A percentile compares a stretch with the other conserved stretches of the same genome.
Evolutionary conservation across 2,329 filamentous ascomycete genomes (phyloP).

Genomic region (Calonectria montana): DNA sequence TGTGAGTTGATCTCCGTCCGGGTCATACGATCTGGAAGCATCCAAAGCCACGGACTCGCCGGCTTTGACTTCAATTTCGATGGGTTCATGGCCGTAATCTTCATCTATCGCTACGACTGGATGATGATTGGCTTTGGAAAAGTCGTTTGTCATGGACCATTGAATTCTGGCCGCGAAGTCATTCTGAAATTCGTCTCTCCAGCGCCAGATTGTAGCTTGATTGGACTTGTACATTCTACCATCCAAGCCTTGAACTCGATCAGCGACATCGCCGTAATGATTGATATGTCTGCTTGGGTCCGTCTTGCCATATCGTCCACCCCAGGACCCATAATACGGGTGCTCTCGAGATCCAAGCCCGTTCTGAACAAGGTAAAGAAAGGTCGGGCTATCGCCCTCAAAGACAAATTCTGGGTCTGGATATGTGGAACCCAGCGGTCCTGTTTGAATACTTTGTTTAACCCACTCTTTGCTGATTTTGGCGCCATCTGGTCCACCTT

Average conservation of each 20-base stretch:
- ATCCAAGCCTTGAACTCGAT: constrained; percentile 41
- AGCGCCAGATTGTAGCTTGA: constrained; percentile 54
- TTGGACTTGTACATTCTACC: constrained; percentile 39
- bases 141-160: constrained; percentile 46
- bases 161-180: constrained; percentile 55
- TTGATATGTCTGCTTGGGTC: constrained; percentile 37
- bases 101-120: constrained; percentile 57
- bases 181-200: constrained; percentile 52
- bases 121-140: constrained; percentile 56
- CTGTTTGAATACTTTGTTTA: constrained; percentile 62
- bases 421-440: constrained; percentile 54
- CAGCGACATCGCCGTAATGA: constrained; percentile 45
- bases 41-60: constrained; percentile 54
- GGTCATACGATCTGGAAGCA: constrained; percentile 58
- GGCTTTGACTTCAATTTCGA: constrained; percentile 53
- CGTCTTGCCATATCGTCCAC: constrained; percentile 54
- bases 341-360: constrained; percentile 54
- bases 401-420: constrained; percentile 60
- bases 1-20: constrained; percentile 54
- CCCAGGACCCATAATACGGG: constrained; percentile 60
- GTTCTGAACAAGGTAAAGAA: constrained; percentile 52
- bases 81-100: constrained; percentile 49
- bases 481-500: constrained; percentile 52
- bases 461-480: constrained; percentile 63
- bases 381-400: constrained; percentile 63